Evolutionary conservation across 148 eudicot species (phyloP), one percentile per base, ranked within the genome.

Genomic region (Rheum nobile): DNA sequence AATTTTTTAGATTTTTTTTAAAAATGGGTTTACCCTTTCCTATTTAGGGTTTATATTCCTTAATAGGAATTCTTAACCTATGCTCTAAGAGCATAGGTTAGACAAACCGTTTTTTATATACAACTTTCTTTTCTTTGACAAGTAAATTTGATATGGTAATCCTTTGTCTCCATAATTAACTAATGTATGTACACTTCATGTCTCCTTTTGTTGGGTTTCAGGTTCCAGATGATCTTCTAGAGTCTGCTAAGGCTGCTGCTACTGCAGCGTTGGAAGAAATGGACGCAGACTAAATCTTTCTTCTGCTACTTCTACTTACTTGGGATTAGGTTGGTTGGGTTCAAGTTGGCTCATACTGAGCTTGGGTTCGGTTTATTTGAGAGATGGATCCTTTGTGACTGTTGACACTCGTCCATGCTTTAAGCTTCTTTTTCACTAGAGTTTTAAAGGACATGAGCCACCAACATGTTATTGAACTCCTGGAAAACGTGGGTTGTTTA

Each of bases 221-320:
- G 96, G 96, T 91, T 34, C 96, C 96, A 0, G 88, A 77, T 28
- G 79, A 74, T 43, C 88, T 91, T 77, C 67, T 91, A 47, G 91
- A 85, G 72, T 84, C 83, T 75, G 96, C 93, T 72, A 88, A 88
- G 81, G 47, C 84, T 16, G 96, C 96, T 44, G 93, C 91, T 19
- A 83, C 89, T 70, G 78, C 83, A 9, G 96, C 93, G 24, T 71
- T 88, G 79, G 96, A 91, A 72, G 93, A 88, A 77, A 91, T 91
- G 96, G 96, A 88, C 57, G 91, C 95, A 0, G 95, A 90, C 80
- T 88, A 42, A 86, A 80, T 32, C 11, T 50, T 17, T 72, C 3
- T 71, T 42, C 41, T 47, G 47, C 8, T 48, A 26, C 4, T 67
- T 21, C 61, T 63, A 24, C 70, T 34, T 65, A 16, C 41, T 32